Percentiles rank a stretch among this genome's conserved stretches.
These are phyloP conservation scores for Hyaloraphidium curvatum DNA, from an alignment of 192 early-diverging fungal species.

Conservation along the genomic window DNA sequence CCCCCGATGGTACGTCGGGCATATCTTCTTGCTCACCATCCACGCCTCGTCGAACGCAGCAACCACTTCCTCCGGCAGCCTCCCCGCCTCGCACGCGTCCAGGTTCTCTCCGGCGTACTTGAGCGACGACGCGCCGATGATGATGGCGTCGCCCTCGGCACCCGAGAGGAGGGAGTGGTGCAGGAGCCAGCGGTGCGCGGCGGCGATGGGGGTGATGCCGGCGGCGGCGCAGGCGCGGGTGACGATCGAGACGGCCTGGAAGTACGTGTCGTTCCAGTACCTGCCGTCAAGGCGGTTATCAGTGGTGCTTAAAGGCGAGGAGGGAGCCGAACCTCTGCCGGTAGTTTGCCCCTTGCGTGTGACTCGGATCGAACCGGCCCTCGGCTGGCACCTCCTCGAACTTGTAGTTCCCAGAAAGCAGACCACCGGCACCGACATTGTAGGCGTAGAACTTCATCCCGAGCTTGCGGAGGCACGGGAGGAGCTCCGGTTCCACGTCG, in stretches of 20 bases:
- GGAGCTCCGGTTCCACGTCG: conserved; percentile 28
- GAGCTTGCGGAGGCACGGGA: conserved; percentile 35
- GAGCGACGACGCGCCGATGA: conserved; percentile 20
- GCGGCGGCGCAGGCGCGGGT: conserved; percentile 12
- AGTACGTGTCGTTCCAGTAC: conserved; percentile 28
- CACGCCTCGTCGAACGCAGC: conserved; percentile 33
- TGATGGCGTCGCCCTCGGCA: conserved; percentile 12
- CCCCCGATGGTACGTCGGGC: too few species aligned
- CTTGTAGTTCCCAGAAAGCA: conserved; percentile 10
- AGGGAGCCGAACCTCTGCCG: not conserved
- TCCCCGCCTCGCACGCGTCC: conserved; percentile 24
- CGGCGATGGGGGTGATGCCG: conserved; percentile 13
- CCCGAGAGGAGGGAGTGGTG: conserved; percentile 17
- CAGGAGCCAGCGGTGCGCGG: conserved; percentile 18
- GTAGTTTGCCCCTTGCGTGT: not conserved
- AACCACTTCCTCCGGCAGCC: conserved; percentile 28
- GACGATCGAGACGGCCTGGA: conserved; percentile 28
- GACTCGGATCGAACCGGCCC: not conserved
- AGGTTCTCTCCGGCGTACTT: conserved; percentile 21
- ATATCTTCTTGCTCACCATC: too few species aligned
- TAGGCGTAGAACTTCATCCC: conserved; percentile 42
- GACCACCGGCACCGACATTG: conserved; percentile 38
- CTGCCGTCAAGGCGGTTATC: conserved; percentile 10
- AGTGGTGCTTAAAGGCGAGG: not conserved
- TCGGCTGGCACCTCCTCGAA: conserved; percentile 8